Evolutionary conservation across 2,329 filamentous ascomycete genomes (phyloP).

Genomic region (Aureobasidium sp.): DNA sequence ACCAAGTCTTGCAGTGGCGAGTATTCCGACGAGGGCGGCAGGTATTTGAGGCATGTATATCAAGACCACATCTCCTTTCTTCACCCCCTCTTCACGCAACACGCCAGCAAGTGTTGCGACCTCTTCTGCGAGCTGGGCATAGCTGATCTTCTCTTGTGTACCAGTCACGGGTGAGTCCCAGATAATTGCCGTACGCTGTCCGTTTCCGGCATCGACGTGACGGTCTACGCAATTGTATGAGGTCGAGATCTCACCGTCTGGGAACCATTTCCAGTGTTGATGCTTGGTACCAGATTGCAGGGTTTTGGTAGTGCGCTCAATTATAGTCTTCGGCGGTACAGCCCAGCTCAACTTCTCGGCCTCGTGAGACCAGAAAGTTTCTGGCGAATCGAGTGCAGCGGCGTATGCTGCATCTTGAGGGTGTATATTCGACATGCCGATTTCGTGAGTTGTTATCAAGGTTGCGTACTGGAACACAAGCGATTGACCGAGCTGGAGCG

Average conservation of each 20-base stretch:
- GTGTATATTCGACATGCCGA: constrained; percentile 20
- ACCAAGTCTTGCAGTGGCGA: constrained; percentile 73
- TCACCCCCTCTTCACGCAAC: constrained; percentile 71
- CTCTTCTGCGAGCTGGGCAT: constrained; percentile 66
- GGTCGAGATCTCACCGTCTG: constrained; percentile 80
- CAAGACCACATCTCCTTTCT: constrained; percentile 77
- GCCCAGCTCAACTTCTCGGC: constrained; percentile 76
- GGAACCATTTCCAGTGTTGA: constrained; percentile 83
- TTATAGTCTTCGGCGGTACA: constrained; percentile 58
- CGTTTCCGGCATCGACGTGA: constrained; percentile 74
- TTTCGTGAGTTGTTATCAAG: background rate
- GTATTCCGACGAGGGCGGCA: constrained; percentile 74
- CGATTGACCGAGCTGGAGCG: background rate
- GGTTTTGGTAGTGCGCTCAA: constrained; percentile 55
- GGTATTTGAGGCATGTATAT: constrained; percentile 98
- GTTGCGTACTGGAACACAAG: background rate
- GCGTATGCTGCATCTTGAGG: constrained; percentile 31
- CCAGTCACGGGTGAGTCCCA: constrained; percentile 83
- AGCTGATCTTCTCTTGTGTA: constrained; percentile 65
- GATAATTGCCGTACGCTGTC: constrained; percentile 66
- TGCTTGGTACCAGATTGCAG: constrained; percentile 57
- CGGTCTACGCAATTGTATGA: constrained; percentile 88
- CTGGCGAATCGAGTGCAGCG: constrained; percentile 27
- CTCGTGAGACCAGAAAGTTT: constrained; percentile 32
- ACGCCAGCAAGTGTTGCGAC: constrained; percentile 78